Base-by-base conservation (phyloP, 2,329 filamentous ascomycete species). In the Amesomyces nigricolor region DNA sequence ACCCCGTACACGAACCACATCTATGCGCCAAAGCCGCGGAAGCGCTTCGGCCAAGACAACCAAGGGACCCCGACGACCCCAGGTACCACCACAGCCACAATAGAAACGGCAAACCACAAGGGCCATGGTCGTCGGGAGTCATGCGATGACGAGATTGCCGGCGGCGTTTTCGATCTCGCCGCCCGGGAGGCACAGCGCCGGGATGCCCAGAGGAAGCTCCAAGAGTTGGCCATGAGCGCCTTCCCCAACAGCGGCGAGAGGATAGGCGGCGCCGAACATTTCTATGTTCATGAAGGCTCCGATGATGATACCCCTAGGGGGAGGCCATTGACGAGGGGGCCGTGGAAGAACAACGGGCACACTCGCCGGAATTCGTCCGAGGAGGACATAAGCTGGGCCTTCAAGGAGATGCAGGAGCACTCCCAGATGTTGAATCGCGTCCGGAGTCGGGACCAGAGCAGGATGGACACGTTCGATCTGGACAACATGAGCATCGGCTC, bases 371-470 rank as follows among this genome's bases (percentile, higher is more conserved):
- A 85, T 65, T 83, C 82, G 46, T 85, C 82, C 2, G 79, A 81
- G 48, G 77, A 83, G 63, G 78, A 81, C 50, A 75, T 79, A 56
- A 73, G 81, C 55, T 92, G 88, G 85, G 89, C 90, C 67, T 78
- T 94, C 65, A 81, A 85, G 64, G 86, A 90, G 63, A 88, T 94
- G 87, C 87, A 89, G 63, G 80, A 85, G 63, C 87, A 92, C 70
- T 87, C 85, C 50, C 82, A 89, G 62, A 38, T 49, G 32, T 40
- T 56, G 16, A 11, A 38, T 11, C 32, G 53, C 14, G 26, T 19
- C 14, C 43, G 42, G 51, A n/a, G 58, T 72, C 78, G 62, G 76
- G 77, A 42, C 72, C 72, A 55, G 32, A 35, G 22, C 32, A 35
- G 32, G 72, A 73, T 62, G 61, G 72, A 59, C 50, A 68, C 65